Percentiles rank a stretch among this genome's conserved stretches.
phyloP scores from a whole-genome alignment of 805 yeast genomes.

The Wickerhamiella parazyma region DNA sequence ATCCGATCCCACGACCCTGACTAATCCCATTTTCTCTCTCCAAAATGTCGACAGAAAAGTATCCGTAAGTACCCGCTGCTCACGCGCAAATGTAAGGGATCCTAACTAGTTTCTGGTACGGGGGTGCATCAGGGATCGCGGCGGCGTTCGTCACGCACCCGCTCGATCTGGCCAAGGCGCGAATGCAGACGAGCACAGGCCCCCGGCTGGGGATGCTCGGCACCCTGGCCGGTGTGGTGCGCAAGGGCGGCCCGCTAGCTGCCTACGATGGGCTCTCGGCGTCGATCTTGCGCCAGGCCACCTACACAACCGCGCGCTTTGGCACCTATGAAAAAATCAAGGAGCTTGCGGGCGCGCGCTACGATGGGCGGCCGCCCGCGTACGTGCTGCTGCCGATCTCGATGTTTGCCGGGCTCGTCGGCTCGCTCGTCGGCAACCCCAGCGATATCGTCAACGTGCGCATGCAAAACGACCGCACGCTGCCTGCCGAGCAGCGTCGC shows the following conservation, averaged over 20 bases:
- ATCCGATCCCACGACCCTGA: background rate
- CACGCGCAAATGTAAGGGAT: background rate
- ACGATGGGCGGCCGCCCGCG: conserved; percentile 39
- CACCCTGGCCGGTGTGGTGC: conserved; percentile 47
- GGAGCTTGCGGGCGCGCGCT: conserved; percentile 33
- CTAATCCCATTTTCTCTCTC: no score
- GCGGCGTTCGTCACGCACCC: conserved; percentile 48
- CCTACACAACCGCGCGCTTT: conserved; percentile 75
- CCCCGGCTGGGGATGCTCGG: conserved; percentile 51
- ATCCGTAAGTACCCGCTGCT: conserved; percentile 21
- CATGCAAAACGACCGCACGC: conserved; percentile 77
- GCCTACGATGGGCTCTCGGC: conserved; percentile 78
- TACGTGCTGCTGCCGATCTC: conserved; percentile 56
- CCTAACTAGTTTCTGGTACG: conserved; percentile 30
- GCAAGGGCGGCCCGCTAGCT: conserved; percentile 46
- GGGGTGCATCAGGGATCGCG: conserved; percentile 30
- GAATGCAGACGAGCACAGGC: conserved; percentile 61
- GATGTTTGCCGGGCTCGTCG: conserved; percentile 73
- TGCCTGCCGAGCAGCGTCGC: conserved; percentile 51
- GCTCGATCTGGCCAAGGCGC: conserved; percentile 71
- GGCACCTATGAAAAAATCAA: conserved; percentile 75
- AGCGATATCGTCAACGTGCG: conserved; percentile 77
- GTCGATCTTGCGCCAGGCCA: conserved; percentile 69
- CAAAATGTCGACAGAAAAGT: conserved; percentile 8
- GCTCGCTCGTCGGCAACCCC: conserved; percentile 80